These are phyloP conservation scores for Metschnikowia cerradonensis DNA, from an alignment of 805 yeast genomes.

Conservation along the genomic window DNA sequence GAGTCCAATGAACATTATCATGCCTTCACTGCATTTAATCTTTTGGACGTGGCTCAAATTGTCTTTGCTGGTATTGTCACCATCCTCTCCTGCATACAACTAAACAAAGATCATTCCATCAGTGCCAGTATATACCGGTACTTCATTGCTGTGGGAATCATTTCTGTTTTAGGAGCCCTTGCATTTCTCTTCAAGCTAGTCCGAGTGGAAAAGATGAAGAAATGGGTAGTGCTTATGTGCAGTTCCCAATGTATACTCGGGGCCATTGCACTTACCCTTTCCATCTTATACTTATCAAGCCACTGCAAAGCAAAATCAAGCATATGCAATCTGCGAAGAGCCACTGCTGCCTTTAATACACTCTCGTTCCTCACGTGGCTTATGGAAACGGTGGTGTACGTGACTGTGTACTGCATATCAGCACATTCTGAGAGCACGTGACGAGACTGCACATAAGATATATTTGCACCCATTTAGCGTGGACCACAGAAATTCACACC, in stretches of 20 bases:
- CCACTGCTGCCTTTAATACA: constrained; percentile 31
- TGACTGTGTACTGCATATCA: constrained; percentile 39
- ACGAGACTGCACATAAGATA: neutral
- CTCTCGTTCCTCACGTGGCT: constrained; percentile 39
- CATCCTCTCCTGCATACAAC: constrained; percentile 24
- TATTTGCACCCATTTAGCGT: neutral
- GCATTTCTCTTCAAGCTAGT: constrained; percentile 35
- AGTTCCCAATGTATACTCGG: constrained; percentile 31
- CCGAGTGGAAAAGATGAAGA: constrained; percentile 27
- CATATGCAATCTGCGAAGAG: neutral
- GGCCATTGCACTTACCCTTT: constrained; percentile 31
- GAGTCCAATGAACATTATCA: neutral
- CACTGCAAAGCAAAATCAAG: neutral
- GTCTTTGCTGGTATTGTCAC: constrained; percentile 26
- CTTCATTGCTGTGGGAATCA: constrained; percentile 34
- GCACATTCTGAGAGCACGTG: constrained; percentile 25
- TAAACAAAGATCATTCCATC: constrained; percentile 21
- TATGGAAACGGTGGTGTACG: constrained; percentile 32
- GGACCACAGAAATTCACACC: neutral
- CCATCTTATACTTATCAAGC: constrained; percentile 22
- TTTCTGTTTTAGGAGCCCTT: constrained; percentile 31
- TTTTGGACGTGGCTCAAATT: constrained; percentile 31
- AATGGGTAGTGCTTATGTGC: constrained; percentile 41
- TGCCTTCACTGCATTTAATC: constrained; percentile 24
- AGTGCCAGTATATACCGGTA: constrained; percentile 29